Evolutionary conservation across 306 rosid species (phyloP), one percentile per base, ranked within the genome.

Genomic region (Gillenia trifoliata): DNA sequence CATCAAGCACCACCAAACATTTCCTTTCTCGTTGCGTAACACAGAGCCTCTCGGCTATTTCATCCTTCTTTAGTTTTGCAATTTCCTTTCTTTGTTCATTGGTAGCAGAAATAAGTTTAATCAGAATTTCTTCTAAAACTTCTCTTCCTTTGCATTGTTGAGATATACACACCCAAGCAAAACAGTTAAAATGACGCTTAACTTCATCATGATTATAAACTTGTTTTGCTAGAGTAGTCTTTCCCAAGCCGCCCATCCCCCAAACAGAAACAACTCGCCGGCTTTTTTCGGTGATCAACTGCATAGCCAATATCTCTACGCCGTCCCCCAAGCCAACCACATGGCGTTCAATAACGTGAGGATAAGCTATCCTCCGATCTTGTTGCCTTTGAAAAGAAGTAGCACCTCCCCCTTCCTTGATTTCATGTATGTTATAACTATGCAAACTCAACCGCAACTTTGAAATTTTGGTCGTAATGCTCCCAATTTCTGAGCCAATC

Each of bases 401-500:
- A 3, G 49, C 60, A 30, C 77, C 29, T 45, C 59, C 11, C 38
- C 59, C 29, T 65, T n/a, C n/a, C n/a, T n/a, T n/a, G n/a, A n/a
- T n/a, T n/a, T n/a, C n/a, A n/a, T n/a, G n/a, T 26, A 29, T 74
- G 55, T 84, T 85, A 75, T 83, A 83, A 2, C 82, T 81, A 45
- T 72, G 80, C 50, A 85, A 49, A 40, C 64, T 79, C 49, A 79
- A 77, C 16, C 85, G 75, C 45, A 85, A 84, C 16, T 81, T 80
- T 28, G 79, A 62, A 56, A 88, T 62, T 52, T 15, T 77, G 70
- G 72, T 72, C 12, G 73, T 72, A 9, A 88, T 75, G 19, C 66
- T 41, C 43, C 20, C 13, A 41, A 88, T 86, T 36, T 77, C 30
- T 12, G 71, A 64, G 3, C 80, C 86, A 2, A 77, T 65, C 56